Evolutionary conservation across 768 basidiomycete genomes (phyloP).

Genomic region (Xerocomellus chrysenteron): DNA sequence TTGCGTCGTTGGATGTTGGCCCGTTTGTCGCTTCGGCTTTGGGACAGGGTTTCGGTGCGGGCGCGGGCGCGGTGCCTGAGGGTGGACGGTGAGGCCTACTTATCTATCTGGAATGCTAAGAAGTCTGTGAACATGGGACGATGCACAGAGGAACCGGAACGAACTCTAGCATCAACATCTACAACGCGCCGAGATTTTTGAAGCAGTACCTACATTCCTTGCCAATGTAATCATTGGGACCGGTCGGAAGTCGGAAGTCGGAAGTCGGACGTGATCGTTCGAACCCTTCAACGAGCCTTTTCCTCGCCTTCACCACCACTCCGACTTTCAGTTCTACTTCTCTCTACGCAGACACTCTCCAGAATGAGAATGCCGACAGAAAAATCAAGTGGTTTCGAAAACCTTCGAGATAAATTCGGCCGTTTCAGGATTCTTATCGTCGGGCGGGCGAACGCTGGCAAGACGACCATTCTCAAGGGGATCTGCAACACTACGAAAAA

Average conservation of each 20-base stretch:
- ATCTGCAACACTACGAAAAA: slow-evolving; percentile 3
- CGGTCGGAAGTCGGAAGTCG: too few species aligned
- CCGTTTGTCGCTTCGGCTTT: neutral
- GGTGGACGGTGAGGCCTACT: slow-evolving; percentile 7
- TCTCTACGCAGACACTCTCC: too few species aligned
- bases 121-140: neutral
- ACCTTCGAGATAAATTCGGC: too few species aligned
- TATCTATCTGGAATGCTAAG: neutral
- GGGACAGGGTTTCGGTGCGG: neutral
- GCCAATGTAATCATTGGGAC: too few species aligned
- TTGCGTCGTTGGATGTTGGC: slow-evolving; percentile 8
- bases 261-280: too few species aligned
- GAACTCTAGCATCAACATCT: too few species aligned
- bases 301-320: neutral
- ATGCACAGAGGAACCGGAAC: neutral
- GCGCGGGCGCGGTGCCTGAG: slow-evolving; percentile 9
- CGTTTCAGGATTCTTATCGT: neutral
- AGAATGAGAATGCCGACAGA: too few species aligned
- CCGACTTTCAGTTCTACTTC: neutral
- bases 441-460: slow-evolving; percentile 6
- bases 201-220: too few species aligned
- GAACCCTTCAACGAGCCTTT: too few species aligned
- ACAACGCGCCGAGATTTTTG: too few species aligned
- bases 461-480: slow-evolving; percentile 1
- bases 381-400: too few species aligned